A percentile compares a stretch with the other conserved stretches of the same genome.
Evolutionary conservation across 805 yeast species (phyloP).

Genomic region (Suhomyces kilbournensis): DNA sequence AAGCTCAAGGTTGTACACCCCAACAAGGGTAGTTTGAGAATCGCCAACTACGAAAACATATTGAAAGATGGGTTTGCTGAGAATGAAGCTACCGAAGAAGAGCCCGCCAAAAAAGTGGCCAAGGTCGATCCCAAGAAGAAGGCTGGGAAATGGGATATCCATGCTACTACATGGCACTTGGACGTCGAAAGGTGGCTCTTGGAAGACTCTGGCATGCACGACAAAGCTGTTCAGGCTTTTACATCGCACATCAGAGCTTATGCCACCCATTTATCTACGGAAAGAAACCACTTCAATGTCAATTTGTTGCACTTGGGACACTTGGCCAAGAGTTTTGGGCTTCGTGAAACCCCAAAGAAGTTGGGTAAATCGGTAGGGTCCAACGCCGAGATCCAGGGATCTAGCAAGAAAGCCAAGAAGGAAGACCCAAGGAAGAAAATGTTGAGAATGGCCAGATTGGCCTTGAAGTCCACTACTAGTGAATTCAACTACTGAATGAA

Average conservation of each 20-base stretch:
- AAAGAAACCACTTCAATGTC: slow-evolving; percentile 77
- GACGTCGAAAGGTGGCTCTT: slow-evolving; percentile 85
- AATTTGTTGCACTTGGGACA: slow-evolving; percentile 89
- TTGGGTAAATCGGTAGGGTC: slow-evolving; percentile 47
- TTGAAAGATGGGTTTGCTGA: slow-evolving; percentile 37
- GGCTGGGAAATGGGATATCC: slow-evolving; percentile 76
- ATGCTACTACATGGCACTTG: slow-evolving; percentile 95
- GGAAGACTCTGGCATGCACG: slow-evolving; percentile 59
- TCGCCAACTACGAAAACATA: slow-evolving; percentile 32
- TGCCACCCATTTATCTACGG: slow-evolving; percentile 85
- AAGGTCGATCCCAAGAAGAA: slow-evolving; percentile 36
- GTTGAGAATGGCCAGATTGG: slow-evolving; percentile 71
- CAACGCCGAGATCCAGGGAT: slow-evolving; percentile 30
- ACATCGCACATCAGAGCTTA: slow-evolving; percentile 91
- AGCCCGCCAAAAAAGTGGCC: slow-evolving; percentile 26
- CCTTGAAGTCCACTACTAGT: slow-evolving; percentile 58
- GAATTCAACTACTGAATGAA: slow-evolving; percentile 65
- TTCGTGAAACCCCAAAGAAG: slow-evolving; percentile 90
- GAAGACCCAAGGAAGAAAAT: slow-evolving; percentile 71
- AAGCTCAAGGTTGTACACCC: slow-evolving; percentile 40
- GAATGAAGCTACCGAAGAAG: slow-evolving; percentile 33
- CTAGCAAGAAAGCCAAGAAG: slow-evolving; percentile 42
- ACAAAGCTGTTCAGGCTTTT: slow-evolving; percentile 75
- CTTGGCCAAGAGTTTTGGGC: slow-evolving; percentile 89
- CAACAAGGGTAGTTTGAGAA: slow-evolving; percentile 30